Evolutionary conservation across 768 basidiomycete species (phyloP).

Genomic region (Clathrus columnatus): DNA sequence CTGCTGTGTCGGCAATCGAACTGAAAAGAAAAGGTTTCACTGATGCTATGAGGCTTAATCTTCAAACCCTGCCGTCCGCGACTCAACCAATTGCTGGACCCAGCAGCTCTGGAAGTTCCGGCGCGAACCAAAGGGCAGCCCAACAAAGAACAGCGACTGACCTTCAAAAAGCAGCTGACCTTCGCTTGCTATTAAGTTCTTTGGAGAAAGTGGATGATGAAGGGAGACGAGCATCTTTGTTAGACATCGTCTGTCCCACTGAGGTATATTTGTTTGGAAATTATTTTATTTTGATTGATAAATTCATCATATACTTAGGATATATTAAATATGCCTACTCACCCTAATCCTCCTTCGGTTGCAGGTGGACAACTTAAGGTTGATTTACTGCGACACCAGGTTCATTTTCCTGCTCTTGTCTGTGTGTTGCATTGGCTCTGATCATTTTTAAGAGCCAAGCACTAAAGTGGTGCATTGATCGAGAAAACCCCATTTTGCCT

Average conservation of each 20-base stretch:
- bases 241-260: slow-evolving; percentile 58
- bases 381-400: slow-evolving; percentile 79
- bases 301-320: slow-evolving; percentile 30
- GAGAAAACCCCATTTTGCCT: slow-evolving; percentile 72
- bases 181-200: slow-evolving; percentile 51
- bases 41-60: slow-evolving; percentile 9
- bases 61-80: slow-evolving; percentile 7
- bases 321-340: slow-evolving; percentile 58
- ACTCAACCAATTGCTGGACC: slow-evolving; percentile 15
- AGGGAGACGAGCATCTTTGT: slow-evolving; percentile 55
- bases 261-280: slow-evolving; percentile 24
- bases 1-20: background rate
- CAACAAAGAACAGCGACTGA: slow-evolving; percentile 46
- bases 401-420: slow-evolving; percentile 19
- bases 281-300: background rate
- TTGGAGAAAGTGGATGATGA: slow-evolving; percentile 77
- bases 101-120: background rate
- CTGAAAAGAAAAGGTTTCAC: slow-evolving; percentile 8
- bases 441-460: slow-evolving; percentile 55
- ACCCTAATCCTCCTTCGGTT: slow-evolving; percentile 65
- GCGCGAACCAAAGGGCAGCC: slow-evolving; percentile 23
- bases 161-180: slow-evolving; percentile 53
- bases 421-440: background rate
- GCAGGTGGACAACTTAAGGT: slow-evolving; percentile 57
- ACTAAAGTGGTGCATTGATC: slow-evolving; percentile 75